Evolutionary conservation across 495 filamentous ascomycete species (phyloP).

Genomic region (Aspergillus sclerotiicarbonarius): DNA sequence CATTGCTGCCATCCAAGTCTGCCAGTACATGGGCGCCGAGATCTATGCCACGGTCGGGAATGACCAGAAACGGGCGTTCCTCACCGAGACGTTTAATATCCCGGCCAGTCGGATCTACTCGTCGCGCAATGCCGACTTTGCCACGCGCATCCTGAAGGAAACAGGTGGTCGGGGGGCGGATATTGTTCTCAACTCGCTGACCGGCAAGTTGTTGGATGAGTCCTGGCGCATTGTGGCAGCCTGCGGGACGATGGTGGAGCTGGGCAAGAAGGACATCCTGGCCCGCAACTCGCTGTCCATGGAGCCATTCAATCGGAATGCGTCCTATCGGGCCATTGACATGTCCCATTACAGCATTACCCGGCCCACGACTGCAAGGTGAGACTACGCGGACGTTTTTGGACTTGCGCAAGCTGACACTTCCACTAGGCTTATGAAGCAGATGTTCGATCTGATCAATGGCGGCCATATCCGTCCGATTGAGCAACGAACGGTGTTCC

Average conservation of each 20-base stretch:
- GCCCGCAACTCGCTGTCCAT: constrained; percentile 27
- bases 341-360: constrained; percentile 15
- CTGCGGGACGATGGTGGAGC: constrained; percentile 31
- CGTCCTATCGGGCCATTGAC: constrained; percentile 24
- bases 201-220: constrained; percentile 28
- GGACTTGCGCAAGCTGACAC: not conserved
- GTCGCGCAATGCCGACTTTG: constrained; percentile 19
- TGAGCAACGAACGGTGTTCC: constrained; percentile 23
- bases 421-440: constrained; percentile 2
- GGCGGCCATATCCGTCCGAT: constrained; percentile 37
- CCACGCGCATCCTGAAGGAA: constrained; percentile 12
- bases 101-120: constrained; percentile 24
- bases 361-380: no score
- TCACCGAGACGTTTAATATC: constrained; percentile 26
- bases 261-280: constrained; percentile 34
- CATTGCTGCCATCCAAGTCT: constrained; percentile 37
- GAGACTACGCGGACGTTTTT: not conserved
- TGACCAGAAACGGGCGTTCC: constrained; percentile 36
- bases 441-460: constrained; percentile 2
- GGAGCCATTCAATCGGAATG: constrained; percentile 34
- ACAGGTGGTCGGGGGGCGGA: constrained; percentile 29
- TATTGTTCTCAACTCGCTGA: constrained; percentile 32
- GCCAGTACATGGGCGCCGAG: constrained; percentile 29
- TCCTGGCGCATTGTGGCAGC: constrained; percentile 29
- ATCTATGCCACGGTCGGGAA: constrained; percentile 44